Base-by-base conservation (phyloP, 2,329 filamentous ascomycete genomes). In the Penicillium sp. region DNA sequence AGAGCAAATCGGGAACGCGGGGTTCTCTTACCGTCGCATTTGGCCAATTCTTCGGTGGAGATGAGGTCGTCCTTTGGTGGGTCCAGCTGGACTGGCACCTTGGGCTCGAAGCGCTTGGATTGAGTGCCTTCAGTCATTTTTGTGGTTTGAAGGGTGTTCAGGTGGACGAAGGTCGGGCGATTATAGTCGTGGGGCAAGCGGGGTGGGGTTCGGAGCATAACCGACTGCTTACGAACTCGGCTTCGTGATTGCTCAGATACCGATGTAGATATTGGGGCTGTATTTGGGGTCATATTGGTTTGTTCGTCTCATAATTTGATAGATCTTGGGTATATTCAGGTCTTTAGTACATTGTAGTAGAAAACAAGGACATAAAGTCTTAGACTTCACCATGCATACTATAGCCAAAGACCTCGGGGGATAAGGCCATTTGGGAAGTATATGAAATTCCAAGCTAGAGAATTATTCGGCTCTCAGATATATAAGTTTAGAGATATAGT, bases 1-100 rank as follows among this genome's bases (percentile, higher is more conserved):
- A 4, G 24, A 33, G 24, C 35, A 33, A 46, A 21, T 27, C 22
- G 50, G 27, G 16, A 14, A 8, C 19, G 29, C 26, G 29, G 19
- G 13, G n/a, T 3, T 24, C 19, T 33, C 22, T 16, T 81, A 96
- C 95, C 95, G 72, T 95, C 86, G 67, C 91, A 91, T 73, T 89
- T 88, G 39, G 88, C 82, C 60, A 99, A 82, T 67, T 93, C 87
- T 57, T 95, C 90, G 1, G 82, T 70, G n/a, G 87, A 87, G 68
- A 99, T 97, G 37, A 85, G 84, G 68, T 97, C 93, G 71, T 91
- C 84, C 78, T 96, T 98, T 14, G 95, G 95, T 37, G 91, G 88
- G 56, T 89, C 82, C 57, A 99, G 85, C 56, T 87, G 58, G 56
- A 79, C 74, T 4, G 75, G 72, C 6, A 71, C 65, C 56, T 77